phyloP scores from a whole-genome alignment of 2,329 filamentous ascomycete genomes.

The Colletotrichum destructivum region DNA sequence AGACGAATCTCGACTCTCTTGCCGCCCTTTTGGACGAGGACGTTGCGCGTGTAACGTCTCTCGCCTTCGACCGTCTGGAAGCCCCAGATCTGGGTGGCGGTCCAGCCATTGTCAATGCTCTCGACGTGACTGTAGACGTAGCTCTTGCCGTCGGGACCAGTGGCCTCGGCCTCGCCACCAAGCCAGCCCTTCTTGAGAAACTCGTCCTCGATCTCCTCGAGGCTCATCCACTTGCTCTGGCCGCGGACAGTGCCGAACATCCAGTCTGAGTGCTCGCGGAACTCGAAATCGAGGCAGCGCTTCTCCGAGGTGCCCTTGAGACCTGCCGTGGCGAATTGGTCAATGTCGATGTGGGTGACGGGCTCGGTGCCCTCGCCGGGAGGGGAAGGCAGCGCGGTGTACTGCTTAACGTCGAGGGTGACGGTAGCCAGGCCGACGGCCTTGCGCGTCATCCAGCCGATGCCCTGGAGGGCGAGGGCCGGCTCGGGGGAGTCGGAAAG shows the following conservation, averaged over 20 bases:
- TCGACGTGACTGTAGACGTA: constrained; percentile 76
- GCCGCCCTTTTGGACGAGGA: constrained; percentile 66
- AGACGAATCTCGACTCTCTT: constrained; percentile 66
- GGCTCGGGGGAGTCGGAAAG: constrained; percentile 79
- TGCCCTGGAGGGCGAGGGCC: constrained; percentile 79
- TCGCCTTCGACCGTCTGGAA: constrained; percentile 69
- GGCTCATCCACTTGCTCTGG: constrained; percentile 65
- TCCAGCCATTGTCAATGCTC: constrained; percentile 68
- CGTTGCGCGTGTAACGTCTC: constrained; percentile 67
- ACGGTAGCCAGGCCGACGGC: constrained; percentile 79
- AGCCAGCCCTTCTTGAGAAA: constrained; percentile 73
- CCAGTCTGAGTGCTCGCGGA: constrained; percentile 80
- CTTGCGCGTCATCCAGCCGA: constrained; percentile 81
- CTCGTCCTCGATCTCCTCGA: constrained; percentile 67
- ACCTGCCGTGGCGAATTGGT: constrained; percentile 79
- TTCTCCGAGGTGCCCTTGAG: constrained; percentile 75
- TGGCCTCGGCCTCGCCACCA: constrained; percentile 66
- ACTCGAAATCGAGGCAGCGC: constrained; percentile 66
- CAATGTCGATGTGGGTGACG: constrained; percentile 77
- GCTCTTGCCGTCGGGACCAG: constrained; percentile 70
- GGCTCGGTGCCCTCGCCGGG: constrained; percentile 57
- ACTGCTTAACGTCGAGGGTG: constrained; percentile 74
- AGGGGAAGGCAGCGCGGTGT: constrained; percentile 59
- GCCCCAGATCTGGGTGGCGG: constrained; percentile 72
- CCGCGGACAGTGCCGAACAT: constrained; percentile 83